phyloP scores from a whole-genome alignment of 345 rosid species.

The Salix arbutifolia region DNA sequence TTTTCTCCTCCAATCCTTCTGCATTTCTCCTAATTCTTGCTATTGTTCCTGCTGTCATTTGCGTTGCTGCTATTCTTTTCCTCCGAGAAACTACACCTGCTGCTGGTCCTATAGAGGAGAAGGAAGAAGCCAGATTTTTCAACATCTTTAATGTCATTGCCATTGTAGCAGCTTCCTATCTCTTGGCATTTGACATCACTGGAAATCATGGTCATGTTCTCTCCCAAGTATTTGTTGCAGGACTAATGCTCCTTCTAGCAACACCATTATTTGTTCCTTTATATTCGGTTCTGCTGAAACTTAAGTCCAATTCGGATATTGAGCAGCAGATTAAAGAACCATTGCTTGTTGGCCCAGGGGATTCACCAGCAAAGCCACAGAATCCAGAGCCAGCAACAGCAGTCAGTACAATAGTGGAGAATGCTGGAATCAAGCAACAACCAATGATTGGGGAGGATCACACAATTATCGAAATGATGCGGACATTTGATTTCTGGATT shows the following conservation, averaged over 20 bases:
- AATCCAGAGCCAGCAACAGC: conserved; percentile 9
- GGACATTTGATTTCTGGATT: conserved; percentile 55
- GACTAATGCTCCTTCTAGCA: conserved; percentile 39
- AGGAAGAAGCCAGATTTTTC: conserved; percentile 37
- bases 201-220: conserved; percentile 38
- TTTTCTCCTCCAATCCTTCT: conserved; percentile 44
- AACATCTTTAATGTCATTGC: conserved; percentile 46
- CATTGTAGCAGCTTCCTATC: conserved; percentile 41
- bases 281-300: conserved; percentile 22
- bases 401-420: conserved; percentile 1
- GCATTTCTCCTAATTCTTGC: conserved; percentile 49
- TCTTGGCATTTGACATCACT: conserved; percentile 45
- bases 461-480: conserved; percentile 35
- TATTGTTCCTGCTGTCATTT: conserved; percentile 45
- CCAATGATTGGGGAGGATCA: conserved; percentile 53
- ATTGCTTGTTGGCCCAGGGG: conserved; percentile 21
- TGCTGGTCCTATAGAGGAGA: conserved; percentile 17
- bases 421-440: conserved; percentile 15
- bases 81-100: conserved; percentile 40
- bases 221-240: conserved; percentile 41
- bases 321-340: conserved; percentile 40
- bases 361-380: conserved; percentile 8
- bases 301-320: conserved; percentile 15
- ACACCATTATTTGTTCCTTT: conserved; percentile 46
- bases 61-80: conserved; percentile 45